Evolutionary conservation across 495 filamentous ascomycete genomes (phyloP).

Genomic region (Beverwykella pulmonaria): DNA sequence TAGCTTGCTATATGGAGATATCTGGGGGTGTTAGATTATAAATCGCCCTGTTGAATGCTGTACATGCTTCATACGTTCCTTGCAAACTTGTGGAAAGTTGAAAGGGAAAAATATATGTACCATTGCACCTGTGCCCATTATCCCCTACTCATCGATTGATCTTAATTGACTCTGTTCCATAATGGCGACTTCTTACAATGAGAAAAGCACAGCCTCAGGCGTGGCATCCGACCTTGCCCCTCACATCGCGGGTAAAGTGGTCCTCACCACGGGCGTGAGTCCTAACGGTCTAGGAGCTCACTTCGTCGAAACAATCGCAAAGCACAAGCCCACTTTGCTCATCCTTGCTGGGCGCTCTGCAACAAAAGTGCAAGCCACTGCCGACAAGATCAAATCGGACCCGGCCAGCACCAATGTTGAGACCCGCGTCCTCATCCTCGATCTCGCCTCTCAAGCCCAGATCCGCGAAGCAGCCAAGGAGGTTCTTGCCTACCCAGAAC

Average conservation of each 20-base stretch:
- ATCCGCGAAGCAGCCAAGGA: conserved; percentile 52
- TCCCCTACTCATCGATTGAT: no score
- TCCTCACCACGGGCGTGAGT: conserved; percentile 49
- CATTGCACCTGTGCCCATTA: neutral
- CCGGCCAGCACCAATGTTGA: conserved; percentile 41
- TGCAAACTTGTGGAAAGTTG: no score
- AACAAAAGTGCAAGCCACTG: conserved; percentile 48
- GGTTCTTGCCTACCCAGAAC: conserved; percentile 42
- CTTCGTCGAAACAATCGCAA: conserved; percentile 57
- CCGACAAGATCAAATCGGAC: conserved; percentile 13
- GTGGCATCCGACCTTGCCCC: conserved; percentile 19
- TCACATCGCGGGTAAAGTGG: conserved; percentile 27
- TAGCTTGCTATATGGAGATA: no score
- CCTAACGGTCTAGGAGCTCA: conserved; percentile 59
- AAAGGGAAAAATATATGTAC: neutral
- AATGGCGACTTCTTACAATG: conserved; percentile 21
- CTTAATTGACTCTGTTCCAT: no score
- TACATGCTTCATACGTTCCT: no score
- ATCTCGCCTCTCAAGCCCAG: conserved; percentile 52
- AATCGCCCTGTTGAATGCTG: no score
- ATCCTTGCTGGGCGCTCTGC: conserved; percentile 59
- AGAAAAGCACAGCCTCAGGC: neutral
- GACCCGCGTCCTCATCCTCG: conserved; percentile 46
- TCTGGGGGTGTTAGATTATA: no score
- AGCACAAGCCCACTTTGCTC: conserved; percentile 53